Percentiles rank a stretch among this genome's conserved stretches.
phyloP scores from a whole-genome alignment of 73 alveolate species.

The Paramecium pentaurelia region DNA sequence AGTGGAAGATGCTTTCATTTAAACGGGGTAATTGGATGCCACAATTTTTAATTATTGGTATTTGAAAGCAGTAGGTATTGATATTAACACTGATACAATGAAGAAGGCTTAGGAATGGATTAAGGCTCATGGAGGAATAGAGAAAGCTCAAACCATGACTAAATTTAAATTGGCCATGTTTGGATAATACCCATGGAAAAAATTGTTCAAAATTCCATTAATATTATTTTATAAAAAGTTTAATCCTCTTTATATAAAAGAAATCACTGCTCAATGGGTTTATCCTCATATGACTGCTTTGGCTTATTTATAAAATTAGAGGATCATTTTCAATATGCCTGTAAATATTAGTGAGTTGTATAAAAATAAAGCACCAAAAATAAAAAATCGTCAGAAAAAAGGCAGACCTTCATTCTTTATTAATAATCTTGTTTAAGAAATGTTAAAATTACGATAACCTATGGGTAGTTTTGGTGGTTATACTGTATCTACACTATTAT shows the following conservation, averaged over 20 bases:
- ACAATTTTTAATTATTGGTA: not conserved
- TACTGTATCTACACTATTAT: conserved; percentile 54
- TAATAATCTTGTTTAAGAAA: not conserved
- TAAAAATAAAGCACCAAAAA: not conserved
- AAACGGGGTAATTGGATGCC: not conserved
- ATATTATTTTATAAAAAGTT: conserved; percentile 9
- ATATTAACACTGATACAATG: not conserved
- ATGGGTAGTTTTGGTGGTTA: conserved; percentile 64
- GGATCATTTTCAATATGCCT: not conserved
- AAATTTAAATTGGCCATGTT: conserved; percentile 32
- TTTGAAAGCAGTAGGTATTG: not conserved
- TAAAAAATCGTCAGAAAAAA: not conserved
- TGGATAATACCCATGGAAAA: conserved; percentile 53
- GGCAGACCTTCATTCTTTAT: not conserved
- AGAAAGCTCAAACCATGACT: not conserved
- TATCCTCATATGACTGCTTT: conserved; percentile 59
- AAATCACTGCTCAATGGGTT: conserved; percentile 55
- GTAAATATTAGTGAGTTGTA: not conserved
- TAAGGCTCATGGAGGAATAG: not conserved
- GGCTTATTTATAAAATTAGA: conserved; percentile 21
- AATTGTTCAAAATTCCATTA: conserved; percentile 46
- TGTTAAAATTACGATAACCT: not conserved
- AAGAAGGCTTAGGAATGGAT: not conserved
- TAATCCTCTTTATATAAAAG: conserved; percentile 29
- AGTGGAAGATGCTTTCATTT: not conserved